phyloP scores from a whole-genome alignment of 1,284 basidiomycete species.

The Mixia osmundae region DNA sequence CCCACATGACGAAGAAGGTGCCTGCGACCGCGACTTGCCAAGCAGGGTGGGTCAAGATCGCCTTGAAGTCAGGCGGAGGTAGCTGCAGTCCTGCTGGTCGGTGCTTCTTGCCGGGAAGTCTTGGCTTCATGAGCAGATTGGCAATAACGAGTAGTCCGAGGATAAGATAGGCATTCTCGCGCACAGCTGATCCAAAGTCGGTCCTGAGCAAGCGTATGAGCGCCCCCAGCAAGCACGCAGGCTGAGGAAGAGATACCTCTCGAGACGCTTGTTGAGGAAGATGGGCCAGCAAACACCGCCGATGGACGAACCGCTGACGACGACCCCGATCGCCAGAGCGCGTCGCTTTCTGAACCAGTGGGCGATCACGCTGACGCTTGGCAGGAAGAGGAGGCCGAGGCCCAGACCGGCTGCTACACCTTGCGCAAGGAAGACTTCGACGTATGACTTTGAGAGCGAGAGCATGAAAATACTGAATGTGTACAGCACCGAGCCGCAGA shows the following conservation, averaged over 20 bases:
- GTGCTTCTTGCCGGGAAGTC: conserved; percentile 12
- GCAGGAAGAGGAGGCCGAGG: conserved; percentile 15
- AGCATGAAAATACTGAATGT: conserved; percentile 12
- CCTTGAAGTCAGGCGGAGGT: conserved; percentile 10
- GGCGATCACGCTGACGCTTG: conserved; percentile 12
- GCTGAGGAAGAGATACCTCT: no score
- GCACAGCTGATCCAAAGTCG: conserved; percentile 12
- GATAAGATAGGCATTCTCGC: conserved; percentile 12
- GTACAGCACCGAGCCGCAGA: no score
- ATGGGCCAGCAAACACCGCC: conserved; percentile 12
- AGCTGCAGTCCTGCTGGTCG: conserved; percentile 11
- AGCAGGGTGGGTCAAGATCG: conserved; percentile 12
- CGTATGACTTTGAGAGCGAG: conserved; percentile 8
- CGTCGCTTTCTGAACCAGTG: conserved; percentile 14
- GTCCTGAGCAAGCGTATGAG: conserved; percentile 6
- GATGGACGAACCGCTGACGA: conserved; percentile 12
- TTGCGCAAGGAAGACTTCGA: conserved; percentile 13
- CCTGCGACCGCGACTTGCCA: conserved; percentile 14
- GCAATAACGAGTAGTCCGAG: conserved; percentile 12
- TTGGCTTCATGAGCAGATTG: conserved; percentile 9
- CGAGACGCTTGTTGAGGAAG: not conserved
- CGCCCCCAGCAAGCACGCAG: no score
- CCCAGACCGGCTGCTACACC: conserved; percentile 11
- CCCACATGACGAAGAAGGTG: conserved; percentile 16
- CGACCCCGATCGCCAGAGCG: conserved; percentile 14